Base-by-base conservation (phyloP, 257 asterid species). In the Nicotiana noctiflora region DNA sequence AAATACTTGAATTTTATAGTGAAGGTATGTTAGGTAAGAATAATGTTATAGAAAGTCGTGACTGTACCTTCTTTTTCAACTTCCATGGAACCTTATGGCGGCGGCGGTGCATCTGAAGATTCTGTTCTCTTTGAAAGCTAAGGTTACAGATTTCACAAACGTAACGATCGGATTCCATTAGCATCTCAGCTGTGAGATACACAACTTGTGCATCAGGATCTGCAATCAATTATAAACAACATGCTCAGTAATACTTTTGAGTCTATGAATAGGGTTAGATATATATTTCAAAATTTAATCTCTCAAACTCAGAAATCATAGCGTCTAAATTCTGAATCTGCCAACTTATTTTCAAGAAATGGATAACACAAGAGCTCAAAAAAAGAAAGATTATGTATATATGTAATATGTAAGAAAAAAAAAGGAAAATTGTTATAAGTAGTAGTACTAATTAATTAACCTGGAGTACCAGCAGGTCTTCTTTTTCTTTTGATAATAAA, bases 151-250 rank as follows among this genome's bases (percentile, higher is more conserved):
- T 85, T 79, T 87, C 88, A 63, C 90, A 87, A 0, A 85, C 81
- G 80, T 81, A 85, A 12, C 86, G 84, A 60, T 87, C 89, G 32
- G 89, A 85, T 80, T 85, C 87, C 90, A 87, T 85, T 40, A 87
- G 74, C 83, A 81, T 79, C 80, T 87, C 87, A 13, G 89, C 87
- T 6, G 89, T 79, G 2, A 87, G 87, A 63, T 81, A 85, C 0
- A 87, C 84, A 61, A 85, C 89, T 63, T 87, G 89, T 49, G 90
- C 90, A 79, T 85, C 87, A 64, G 89, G 89, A 85, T 87, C 90
- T 87, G 70, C 66, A 76, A 8, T 8, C 0, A 40, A 40, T 40
- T 40, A 40, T 40, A 37, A 37, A n/a, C n/a, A n/a, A n/a, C n/a
- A 40, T 7, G 3, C 12, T 37, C 44, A 37, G 9, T 37, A 40